phyloP scores from a whole-genome alignment of 1,284 basidiomycete genomes.

The Ustilago xerochloae region DNA sequence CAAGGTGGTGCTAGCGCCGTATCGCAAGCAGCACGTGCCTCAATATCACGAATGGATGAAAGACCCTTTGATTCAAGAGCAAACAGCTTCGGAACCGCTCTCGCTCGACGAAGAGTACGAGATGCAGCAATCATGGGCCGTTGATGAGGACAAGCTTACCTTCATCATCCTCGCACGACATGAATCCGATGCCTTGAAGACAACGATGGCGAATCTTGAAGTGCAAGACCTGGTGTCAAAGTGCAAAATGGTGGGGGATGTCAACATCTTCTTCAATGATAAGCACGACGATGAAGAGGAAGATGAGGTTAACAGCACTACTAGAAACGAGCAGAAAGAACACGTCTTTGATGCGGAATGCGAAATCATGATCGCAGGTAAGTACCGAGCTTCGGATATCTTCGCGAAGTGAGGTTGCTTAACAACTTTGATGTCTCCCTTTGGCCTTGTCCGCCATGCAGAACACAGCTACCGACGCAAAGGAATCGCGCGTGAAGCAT shows the following conservation, averaged over 20 bases:
- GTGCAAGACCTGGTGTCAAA: constrained; percentile 47
- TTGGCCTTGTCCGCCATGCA: constrained; percentile 59
- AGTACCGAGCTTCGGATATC: not conserved
- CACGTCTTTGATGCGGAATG: constrained; percentile 73
- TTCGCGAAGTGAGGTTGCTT: not conserved
- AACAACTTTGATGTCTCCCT: not conserved
- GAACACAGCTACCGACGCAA: constrained; percentile 74
- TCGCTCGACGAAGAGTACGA: constrained; percentile 85
- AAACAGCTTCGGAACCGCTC: constrained; percentile 88
- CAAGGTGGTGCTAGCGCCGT: constrained; percentile 79
- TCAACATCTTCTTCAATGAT: constrained; percentile 81
- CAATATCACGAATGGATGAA: constrained; percentile 91
- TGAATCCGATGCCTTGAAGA: not conserved
- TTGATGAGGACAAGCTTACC: constrained; percentile 90
- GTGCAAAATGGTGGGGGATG: constrained; percentile 84
- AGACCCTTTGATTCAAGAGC: constrained; percentile 77
- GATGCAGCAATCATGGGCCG: constrained; percentile 90
- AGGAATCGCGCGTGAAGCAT: constrained; percentile 72
- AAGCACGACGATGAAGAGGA: constrained; percentile 40
- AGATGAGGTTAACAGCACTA: constrained; percentile 60
- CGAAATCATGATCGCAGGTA: constrained; percentile 86
- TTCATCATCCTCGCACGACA: constrained; percentile 80
- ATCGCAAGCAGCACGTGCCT: constrained; percentile 67
- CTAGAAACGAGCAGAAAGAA: not conserved
- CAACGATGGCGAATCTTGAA: not conserved